These are phyloP conservation scores for Ananas comosus DNA, from an alignment of 176 grass and related monocot genomes.

Conservation along the genomic window DNA sequence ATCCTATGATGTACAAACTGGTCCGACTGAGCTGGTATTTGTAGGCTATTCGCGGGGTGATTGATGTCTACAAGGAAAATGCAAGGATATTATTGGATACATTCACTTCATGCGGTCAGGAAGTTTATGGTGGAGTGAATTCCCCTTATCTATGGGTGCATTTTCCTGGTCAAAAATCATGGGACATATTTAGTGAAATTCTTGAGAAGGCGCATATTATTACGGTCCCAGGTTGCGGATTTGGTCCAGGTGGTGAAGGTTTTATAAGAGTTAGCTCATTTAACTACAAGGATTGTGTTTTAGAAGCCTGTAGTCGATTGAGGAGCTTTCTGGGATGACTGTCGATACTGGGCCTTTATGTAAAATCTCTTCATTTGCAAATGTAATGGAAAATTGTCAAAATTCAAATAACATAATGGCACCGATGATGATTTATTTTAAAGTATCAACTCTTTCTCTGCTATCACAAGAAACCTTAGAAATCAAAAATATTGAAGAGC, in stretches of 20 bases:
- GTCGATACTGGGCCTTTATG: too few relatives aligned
- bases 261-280: slow-evolving; percentile 85
- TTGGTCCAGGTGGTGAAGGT: slow-evolving; percentile 84
- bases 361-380: too few relatives aligned
- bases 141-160: slow-evolving; percentile 87
- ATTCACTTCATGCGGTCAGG: slow-evolving; percentile 57
- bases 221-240: slow-evolving; percentile 71
- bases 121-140: slow-evolving; percentile 70
- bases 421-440: too few relatives aligned
- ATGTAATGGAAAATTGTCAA: too few relatives aligned
- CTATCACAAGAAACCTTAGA: too few relatives aligned
- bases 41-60: slow-evolving; percentile 41
- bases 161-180: slow-evolving; percentile 62
- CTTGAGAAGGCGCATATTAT: slow-evolving; percentile 80
- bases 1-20: too few relatives aligned
- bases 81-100: slow-evolving; percentile 50
- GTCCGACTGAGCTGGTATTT: not conserved
- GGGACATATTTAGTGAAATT: slow-evolving; percentile 84
- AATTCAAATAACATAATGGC: too few relatives aligned
- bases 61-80: slow-evolving; percentile 67
- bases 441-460: too few relatives aligned
- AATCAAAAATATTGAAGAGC: too few relatives aligned
- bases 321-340: slow-evolving; percentile 33
- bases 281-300: slow-evolving; percentile 51
- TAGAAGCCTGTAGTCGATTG: slow-evolving; percentile 61